Evolutionary conservation across 257 asterid species (phyloP), one percentile per base, ranked within the genome.

Genomic region (Marsdenia floribunda): DNA sequence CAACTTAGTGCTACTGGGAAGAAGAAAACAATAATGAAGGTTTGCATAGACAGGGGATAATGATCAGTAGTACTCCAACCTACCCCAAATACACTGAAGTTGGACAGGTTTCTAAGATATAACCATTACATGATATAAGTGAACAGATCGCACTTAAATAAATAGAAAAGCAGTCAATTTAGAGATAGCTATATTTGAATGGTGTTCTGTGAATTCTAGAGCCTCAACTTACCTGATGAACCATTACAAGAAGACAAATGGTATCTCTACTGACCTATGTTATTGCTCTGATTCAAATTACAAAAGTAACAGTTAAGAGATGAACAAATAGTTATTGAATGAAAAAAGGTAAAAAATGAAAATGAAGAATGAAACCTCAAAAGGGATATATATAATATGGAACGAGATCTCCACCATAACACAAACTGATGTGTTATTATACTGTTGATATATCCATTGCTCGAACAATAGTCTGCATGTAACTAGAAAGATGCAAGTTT

Each of bases 371-470:
- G 12, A 44, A 69, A 76, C 80, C 80, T 70, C 54, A 76, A 49
- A 70, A 76, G 70, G 71, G 80, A 76, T 44, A 76, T 74, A 76
- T 74, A 29, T 76, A 76, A 76, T 70, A 76, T 10, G 80, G 80
- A 70, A 70, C 50, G 13, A 70, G 70, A 58, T 76, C 80, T 76
- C 75, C 75, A 68, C 71, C 80, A 18, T 76, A 76, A 70, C 6
- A 70, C 60, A 46, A 55, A 76, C 54, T 70, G 71, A 70, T 76
- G 80, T 46, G 73, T 12, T 76, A 76, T 70, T 52, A 76, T 21
- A 64, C 29, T 73, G 73, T 78, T 78, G 77, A 78, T 78, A 54
- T 78, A 65, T 58, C 73, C 81, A 53, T 78, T 78, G 69, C 81
- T 78, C 73, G 72, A 78, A 42, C 69, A 78, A 70, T 78, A 78